Percentiles rank a stretch among this genome's conserved stretches.
Evolutionary conservation across 164 flowering plant species (phyloP).

Genomic region (Stephania yunnanensis): DNA sequence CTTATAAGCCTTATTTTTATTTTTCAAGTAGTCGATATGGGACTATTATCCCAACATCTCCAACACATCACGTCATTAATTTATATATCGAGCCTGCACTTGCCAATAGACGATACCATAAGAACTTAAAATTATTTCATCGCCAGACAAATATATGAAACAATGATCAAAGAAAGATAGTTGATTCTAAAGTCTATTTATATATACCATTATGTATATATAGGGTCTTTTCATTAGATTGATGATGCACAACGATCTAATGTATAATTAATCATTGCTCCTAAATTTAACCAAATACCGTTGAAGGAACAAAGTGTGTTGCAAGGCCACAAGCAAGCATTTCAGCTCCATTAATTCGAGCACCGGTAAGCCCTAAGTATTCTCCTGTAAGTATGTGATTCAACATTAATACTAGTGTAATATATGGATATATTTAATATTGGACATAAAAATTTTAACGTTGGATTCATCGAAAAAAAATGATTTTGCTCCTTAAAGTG

Average conservation of each 20-base stretch:
- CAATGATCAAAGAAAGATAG: too few species aligned
- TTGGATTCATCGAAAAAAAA: neutral
- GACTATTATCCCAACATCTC: too few species aligned
- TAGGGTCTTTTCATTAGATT: too few species aligned
- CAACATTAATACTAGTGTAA: too few species aligned
- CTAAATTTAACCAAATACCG: neutral
- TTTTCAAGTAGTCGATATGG: too few species aligned
- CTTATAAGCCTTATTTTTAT: too few species aligned
- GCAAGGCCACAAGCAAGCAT: constrained; percentile 9
- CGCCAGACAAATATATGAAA: too few species aligned
- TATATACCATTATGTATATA: neutral
- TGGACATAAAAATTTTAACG: neutral
- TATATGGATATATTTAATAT: neutral
- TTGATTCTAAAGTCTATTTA: neutral
- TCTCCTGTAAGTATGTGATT: neutral
- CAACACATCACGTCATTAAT: neutral
- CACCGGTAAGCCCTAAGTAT: constrained; percentile 5
- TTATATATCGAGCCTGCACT: neutral
- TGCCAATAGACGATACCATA: neutral
- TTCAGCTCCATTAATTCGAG: constrained; percentile 5
- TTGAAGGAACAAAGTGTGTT: constrained; percentile 1
- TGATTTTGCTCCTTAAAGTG: neutral
- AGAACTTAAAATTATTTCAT: neutral
- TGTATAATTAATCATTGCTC: too few species aligned
- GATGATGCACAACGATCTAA: too few species aligned